Base-by-base conservation (phyloP, 1,284 basidiomycete species). In the Rhodotorula sp. region DNA sequence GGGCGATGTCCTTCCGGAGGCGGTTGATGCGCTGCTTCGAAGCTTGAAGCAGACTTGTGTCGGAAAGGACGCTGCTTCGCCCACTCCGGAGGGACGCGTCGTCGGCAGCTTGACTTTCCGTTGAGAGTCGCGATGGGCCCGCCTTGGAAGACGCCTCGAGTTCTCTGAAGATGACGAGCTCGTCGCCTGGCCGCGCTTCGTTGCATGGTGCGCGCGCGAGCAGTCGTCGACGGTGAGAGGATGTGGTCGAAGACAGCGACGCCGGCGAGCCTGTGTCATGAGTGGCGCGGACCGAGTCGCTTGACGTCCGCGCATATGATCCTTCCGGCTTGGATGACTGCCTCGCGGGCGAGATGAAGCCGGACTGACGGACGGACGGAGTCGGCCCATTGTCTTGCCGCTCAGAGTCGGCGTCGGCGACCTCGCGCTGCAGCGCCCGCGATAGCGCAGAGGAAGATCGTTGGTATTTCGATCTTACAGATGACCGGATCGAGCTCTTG, bases 1-100 rank as follows among this genome's bases (percentile, higher is more conserved):
- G 48, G 55, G 71, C 69, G 24, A 75, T 75, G 33, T 75, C 74
- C 44, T 71, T 64, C n/a, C 74, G 44, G 26, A 75, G 51, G 6
- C 74, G 48, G 22, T 60, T 53, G 6, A 60, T 59, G 4, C 74
- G 55, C 24, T 66, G 26, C 60, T 66, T 71, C 24, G 58, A 42
- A 22, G 63, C n/a, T 20, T 54, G 58, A 24, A 57, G 29, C 51
- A 48, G 24, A 33, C 60, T 58, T 10, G 29, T 18, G 3, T 53
- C 51, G 12, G 51, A 55, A 33, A 66, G 44, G 15, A 33, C 45
- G 42, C 37, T 60, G 53, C 65, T 66, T 10, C 14, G 53, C 24
- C 54, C 65, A 45, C 59, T 66, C n/a, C 29, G 51, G 26, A 67
- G 51, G n/a, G 66, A 67, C 17, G 54, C 55, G 8, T 53, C 48